Percentiles rank a stretch among this genome's conserved stretches.
Conservation (phyloP, 306 rosid species). For the Pyrus bretschneideri region DNA sequence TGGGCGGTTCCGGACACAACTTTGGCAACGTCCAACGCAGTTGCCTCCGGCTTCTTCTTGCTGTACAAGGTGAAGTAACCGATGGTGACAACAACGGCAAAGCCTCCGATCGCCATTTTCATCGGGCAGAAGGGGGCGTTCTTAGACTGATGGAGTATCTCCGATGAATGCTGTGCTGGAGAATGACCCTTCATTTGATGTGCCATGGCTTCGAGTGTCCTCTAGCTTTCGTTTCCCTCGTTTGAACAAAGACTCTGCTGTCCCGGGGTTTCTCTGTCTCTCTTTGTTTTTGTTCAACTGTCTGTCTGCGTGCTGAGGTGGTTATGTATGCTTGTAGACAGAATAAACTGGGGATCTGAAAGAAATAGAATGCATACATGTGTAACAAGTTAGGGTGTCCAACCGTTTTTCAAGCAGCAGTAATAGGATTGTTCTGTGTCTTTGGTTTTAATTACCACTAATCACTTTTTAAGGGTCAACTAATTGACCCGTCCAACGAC, state of each 20-base stretch:
- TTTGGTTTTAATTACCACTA: neutral
- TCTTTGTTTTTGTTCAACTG: neutral
- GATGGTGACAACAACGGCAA: slow-evolving; percentile 36
- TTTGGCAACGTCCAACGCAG: slow-evolving; percentile 60
- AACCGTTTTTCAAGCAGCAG: neutral
- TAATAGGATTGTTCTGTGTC: neutral
- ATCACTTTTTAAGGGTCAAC: slow-evolving; percentile 1
- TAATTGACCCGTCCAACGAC: neutral
- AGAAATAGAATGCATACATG: neutral
- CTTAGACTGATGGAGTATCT: slow-evolving; percentile 43
- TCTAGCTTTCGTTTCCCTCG: neutral
- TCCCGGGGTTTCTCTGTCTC: neutral
- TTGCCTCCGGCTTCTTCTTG: slow-evolving; percentile 67
- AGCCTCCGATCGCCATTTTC: slow-evolving; percentile 53
- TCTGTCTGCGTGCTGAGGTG: neutral
- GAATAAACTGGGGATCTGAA: neutral
- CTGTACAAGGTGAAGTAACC: slow-evolving; percentile 46
- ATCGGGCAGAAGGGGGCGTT: slow-evolving; percentile 35
- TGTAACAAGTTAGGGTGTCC: neutral
- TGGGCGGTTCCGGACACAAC: slow-evolving; percentile 13
- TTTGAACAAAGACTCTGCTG: neutral
- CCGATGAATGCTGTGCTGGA: slow-evolving; percentile 25
- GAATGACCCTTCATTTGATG: slow-evolving; percentile 21
- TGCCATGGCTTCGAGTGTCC: neutral
- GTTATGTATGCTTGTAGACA: neutral